phyloP scores from a whole-genome alignment of 495 filamentous ascomycete genomes.

The Tuber calosporum region DNA sequence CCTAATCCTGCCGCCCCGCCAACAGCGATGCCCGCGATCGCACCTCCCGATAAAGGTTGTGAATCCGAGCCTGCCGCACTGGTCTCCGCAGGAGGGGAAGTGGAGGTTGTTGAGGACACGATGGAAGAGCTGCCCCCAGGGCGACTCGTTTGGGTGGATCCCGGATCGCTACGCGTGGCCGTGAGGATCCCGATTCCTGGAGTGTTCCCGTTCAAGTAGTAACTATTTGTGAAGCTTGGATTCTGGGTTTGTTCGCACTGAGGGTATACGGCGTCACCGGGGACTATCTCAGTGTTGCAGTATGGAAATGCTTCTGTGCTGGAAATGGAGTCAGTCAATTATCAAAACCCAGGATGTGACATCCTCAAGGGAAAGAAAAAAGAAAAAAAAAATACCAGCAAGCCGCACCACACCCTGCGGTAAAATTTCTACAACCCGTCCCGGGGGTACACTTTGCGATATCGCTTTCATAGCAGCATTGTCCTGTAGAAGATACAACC shows the following conservation, averaged over 20 bases:
- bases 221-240: not conserved
- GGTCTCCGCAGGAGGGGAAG: not conserved
- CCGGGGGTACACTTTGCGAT: not conserved
- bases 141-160: not conserved
- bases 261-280: not conserved
- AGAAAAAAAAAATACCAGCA: conserved; percentile 2
- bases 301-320: not conserved
- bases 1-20: not conserved
- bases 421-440: not conserved
- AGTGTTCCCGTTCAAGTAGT: conserved; percentile 4
- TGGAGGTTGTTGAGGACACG: not conserved
- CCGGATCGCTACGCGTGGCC: not conserved
- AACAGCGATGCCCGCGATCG: not conserved
- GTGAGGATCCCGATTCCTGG: not conserved
- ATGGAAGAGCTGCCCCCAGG: not conserved
- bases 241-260: not conserved
- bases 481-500: not conserved
- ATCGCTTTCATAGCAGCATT: conserved; percentile 1
- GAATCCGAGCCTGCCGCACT: not conserved
- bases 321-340: not conserved
- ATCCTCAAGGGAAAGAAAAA: too few species aligned
- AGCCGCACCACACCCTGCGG: not conserved
- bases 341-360: not conserved
- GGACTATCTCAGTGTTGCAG: not conserved
- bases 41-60: not conserved